A percentile compares a stretch with the other conserved stretches of the same genome.
Evolutionary conservation across 1,139 yeast genomes (phyloP).

Genomic region (Blastobotrys aristatus): DNA sequence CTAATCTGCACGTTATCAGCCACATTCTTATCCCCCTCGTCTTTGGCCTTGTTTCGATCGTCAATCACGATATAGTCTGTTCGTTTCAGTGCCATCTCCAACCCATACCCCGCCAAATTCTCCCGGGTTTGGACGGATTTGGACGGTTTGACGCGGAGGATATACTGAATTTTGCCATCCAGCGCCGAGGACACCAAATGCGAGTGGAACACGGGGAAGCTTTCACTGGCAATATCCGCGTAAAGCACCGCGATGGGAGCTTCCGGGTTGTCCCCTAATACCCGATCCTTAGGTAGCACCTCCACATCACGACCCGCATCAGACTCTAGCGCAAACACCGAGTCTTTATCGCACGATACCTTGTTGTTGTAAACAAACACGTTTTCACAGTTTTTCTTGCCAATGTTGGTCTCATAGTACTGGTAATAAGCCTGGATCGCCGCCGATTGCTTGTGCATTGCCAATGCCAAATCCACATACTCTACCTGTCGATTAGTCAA

Average conservation of each 20-base stretch:
- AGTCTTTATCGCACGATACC: conserved; percentile 56
- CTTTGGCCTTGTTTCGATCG: conserved; percentile 39
- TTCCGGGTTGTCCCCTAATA: conserved; percentile 43
- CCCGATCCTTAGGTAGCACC: conserved; percentile 50
- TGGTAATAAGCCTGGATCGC: conserved; percentile 59
- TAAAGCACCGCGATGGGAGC: conserved; percentile 49
- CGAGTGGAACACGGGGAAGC: conserved; percentile 53
- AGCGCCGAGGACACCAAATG: conserved; percentile 56
- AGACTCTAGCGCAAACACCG: conserved; percentile 63
- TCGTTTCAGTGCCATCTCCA: conserved; percentile 54
- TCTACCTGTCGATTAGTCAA: conserved; percentile 26
- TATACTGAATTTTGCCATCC: conserved; percentile 62
- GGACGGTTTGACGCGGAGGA: conserved; percentile 63
- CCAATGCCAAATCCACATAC: conserved; percentile 48
- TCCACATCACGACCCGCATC: conserved; percentile 21
- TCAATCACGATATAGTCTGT: conserved; percentile 62
- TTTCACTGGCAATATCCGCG: conserved; percentile 43
- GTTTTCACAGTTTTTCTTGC: conserved; percentile 38
- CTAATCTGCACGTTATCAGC: conserved; percentile 19
- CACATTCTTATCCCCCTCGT: conserved; percentile 19
- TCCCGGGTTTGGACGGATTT: conserved; percentile 19
- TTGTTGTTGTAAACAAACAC: conserved; percentile 52
- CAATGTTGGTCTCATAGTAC: conserved; percentile 38
- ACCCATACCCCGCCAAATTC: conserved; percentile 62
- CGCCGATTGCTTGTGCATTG: conserved; percentile 54